Evolutionary conservation across 2,329 filamentous ascomycete species (phyloP).

Genomic region (Furcasterigmium sp.): DNA sequence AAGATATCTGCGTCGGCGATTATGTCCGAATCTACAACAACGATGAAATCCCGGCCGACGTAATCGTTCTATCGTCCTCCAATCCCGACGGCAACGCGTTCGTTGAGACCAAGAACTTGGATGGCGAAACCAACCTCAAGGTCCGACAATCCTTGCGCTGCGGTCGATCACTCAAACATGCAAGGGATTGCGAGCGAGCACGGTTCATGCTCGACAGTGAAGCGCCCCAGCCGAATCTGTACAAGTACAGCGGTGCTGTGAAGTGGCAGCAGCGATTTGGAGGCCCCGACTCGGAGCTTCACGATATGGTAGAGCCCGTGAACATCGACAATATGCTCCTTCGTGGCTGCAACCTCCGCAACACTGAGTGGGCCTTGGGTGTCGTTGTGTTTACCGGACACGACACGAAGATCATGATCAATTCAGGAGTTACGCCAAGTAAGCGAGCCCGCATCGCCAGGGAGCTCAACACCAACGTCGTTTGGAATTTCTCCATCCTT

Average conservation of each 20-base stretch:
- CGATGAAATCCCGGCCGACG: slow-evolving; percentile 89
- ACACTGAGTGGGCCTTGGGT: slow-evolving; percentile 93
- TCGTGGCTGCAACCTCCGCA: slow-evolving; percentile 86
- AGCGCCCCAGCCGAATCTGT: slow-evolving; percentile 85
- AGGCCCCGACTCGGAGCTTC: slow-evolving; percentile 55
- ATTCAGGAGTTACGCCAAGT: slow-evolving; percentile 88
- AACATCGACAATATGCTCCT: slow-evolving; percentile 93
- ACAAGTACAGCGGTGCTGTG: slow-evolving; percentile 87
- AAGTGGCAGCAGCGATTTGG: slow-evolving; percentile 73
- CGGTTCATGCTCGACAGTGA: slow-evolving; percentile 90
- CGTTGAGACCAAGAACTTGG: slow-evolving; percentile 95
- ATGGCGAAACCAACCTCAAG: slow-evolving; percentile 96
- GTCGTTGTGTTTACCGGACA: slow-evolving; percentile 91
- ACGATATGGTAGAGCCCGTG: slow-evolving; percentile 86
- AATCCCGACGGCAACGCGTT: slow-evolving; percentile 94
- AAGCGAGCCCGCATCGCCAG: slow-evolving; percentile 89
- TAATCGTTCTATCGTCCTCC: slow-evolving; percentile 88
- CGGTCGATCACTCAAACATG: slow-evolving; percentile 77
- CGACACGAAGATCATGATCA: slow-evolving; percentile 99
- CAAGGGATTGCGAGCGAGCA: slow-evolving; percentile 84
- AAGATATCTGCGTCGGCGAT: slow-evolving; percentile 90
- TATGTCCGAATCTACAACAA: slow-evolving; percentile 96
- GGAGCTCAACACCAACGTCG: slow-evolving; percentile 94
- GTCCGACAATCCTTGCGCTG: slow-evolving; percentile 87
- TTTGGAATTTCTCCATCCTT: slow-evolving; percentile 92